Percentiles rank a stretch among this genome's conserved stretches.
These are phyloP conservation scores for Saccharomycopsis sp. DNA, from an alignment of 805 yeast species.

Conservation along the genomic window DNA sequence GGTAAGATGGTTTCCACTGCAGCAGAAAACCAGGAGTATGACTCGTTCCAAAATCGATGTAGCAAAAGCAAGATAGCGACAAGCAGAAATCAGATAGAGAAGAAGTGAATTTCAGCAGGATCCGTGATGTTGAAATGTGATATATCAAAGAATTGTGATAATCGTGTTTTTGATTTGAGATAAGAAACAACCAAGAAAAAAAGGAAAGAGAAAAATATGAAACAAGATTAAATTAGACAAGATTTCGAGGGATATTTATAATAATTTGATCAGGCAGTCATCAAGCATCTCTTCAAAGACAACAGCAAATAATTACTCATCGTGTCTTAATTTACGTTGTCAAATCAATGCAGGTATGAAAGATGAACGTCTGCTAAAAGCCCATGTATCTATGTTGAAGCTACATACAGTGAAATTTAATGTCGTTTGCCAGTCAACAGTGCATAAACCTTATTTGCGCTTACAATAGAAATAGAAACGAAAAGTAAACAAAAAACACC, in stretches of 20 bases:
- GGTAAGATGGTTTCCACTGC: not conserved
- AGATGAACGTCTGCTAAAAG: not conserved
- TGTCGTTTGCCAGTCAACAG: not conserved
- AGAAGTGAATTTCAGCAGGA: not conserved
- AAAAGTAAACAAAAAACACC: not conserved
- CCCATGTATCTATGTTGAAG: not conserved
- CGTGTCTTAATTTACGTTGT: conserved; percentile 1
- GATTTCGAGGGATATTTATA: not conserved
- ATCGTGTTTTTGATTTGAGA: not conserved
- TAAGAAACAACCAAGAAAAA: not conserved
- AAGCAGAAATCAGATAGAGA: not conserved
- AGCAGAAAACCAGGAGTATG: not conserved
- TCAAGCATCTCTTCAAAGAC: not conserved
- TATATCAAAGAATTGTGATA: not conserved
- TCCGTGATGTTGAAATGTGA: not conserved
- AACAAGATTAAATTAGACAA: not conserved
- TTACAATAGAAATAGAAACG: not conserved
- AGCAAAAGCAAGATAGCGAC: too few relatives aligned
- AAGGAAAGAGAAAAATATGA: not conserved
- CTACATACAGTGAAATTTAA: too few relatives aligned
- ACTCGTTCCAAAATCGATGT: too few relatives aligned
- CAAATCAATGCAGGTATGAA: not conserved
- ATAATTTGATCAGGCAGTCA: not conserved
- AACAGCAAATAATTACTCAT: not conserved
- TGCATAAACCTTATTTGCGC: not conserved